Conservation (phyloP, 495 filamentous ascomycete species). For the Astrothelium subdiscretum region DNA sequence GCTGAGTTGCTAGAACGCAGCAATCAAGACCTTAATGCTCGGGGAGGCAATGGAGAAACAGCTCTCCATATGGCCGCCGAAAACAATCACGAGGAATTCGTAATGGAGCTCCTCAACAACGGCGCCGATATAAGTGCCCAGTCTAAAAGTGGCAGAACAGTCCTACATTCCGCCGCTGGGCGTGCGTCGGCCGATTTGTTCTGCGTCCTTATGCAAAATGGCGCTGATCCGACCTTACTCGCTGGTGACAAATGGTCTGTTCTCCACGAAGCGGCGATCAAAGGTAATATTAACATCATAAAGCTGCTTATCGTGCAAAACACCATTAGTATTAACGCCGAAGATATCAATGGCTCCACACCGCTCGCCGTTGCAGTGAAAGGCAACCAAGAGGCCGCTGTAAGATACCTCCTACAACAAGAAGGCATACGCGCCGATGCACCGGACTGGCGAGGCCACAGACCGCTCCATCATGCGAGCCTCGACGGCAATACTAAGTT, state of each 20-base stretch:
- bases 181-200: neutral
- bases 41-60: neutral
- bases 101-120: conserved; percentile 1
- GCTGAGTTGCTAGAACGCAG: neutral
- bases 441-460: neutral
- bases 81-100: neutral
- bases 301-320: neutral
- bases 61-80: neutral
- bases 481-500: neutral
- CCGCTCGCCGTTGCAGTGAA: neutral
- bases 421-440: neutral
- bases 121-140: neutral
- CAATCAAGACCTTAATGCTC: neutral
- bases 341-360: neutral
- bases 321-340: neutral
- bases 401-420: neutral
- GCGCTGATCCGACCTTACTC: neutral
- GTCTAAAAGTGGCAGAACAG: neutral
- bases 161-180: neutral
- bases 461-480: neutral
- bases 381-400: neutral
- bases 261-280: neutral
- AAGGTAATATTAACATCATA: neutral
- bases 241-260: neutral
- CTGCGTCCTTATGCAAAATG: neutral